Evolutionary conservation across 2,329 filamentous ascomycete genomes (phyloP), one percentile per base, ranked within the genome.

Genomic region (Graphilbum fragrans): DNA sequence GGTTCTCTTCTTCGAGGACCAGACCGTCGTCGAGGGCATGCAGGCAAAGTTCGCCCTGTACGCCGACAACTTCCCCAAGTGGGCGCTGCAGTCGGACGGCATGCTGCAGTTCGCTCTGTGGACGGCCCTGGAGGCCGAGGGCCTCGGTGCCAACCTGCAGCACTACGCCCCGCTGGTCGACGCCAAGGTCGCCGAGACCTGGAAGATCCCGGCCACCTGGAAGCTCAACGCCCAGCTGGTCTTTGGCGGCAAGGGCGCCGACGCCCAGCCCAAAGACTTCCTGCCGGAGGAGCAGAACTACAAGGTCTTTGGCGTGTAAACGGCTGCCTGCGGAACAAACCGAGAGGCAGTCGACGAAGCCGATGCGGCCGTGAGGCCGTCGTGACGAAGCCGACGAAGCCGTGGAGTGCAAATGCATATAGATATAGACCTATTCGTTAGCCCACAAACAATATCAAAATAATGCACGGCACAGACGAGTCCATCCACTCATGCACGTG

Each of bases 141-240:
- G 87, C 23, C 74, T 93, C 43, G 86, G 86, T 50, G 83, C 81
- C 58, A 94, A 88, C 70, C 72, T 94, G 41, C 87, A 94, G 71
- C 87, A 94, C 68, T 94, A 94, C 71, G 92, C 86, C 73, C 86
- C 86, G 18, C 62, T 94, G 44, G 76, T 93, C 52, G 82, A 94
- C 63, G 69, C 71, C 49, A 76, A 79, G 65, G 81, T 87, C 41
- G 64, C 71, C 35, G 66, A 63, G 47, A 66, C 76, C 52, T 94
- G 85, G 82, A 70, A 71, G 43, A 53, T 94, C 25, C 82, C 84
- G 35, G 55, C 63, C 17, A 71, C 72, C 52, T 94, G 87, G 86
- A 75, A 74, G 55, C 72, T 94, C 49, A 76, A 80, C 56, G 80
- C 83, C 20, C 86, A 94, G 71, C 67, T 95, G 50, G 86, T 94